Evolutionary conservation across 345 rosid genomes (phyloP).

Genomic region (Rhodamnia argentea): DNA sequence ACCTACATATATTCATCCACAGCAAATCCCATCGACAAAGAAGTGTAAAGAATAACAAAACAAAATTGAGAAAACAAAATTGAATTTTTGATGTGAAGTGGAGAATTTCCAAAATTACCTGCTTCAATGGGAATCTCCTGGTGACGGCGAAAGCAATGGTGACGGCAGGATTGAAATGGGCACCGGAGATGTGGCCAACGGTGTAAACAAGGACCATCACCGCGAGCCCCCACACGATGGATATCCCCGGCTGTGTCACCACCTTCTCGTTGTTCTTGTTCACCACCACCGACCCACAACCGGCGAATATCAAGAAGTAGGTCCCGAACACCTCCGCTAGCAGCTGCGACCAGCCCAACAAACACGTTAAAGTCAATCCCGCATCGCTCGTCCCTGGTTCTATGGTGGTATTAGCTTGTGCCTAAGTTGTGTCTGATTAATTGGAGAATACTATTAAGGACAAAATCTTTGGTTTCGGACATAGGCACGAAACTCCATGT

Average conservation of each 20-base stretch:
- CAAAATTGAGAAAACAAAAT: no score
- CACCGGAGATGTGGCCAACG: constrained; percentile 93
- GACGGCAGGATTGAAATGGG: constrained; percentile 94
- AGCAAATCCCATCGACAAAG: no score
- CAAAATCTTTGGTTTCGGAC: neutral
- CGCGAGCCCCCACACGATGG: constrained; percentile 82
- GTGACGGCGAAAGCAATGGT: constrained; percentile 84
- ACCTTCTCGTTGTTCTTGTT: constrained; percentile 48
- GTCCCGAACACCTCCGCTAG: constrained; percentile 79
- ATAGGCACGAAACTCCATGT: neutral
- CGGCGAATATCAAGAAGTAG: constrained; percentile 85
- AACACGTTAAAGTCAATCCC: neutral
- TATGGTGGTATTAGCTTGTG: neutral
- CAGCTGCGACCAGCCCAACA: constrained; percentile 22
- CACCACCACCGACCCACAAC: constrained; percentile 72
- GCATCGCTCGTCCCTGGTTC: neutral
- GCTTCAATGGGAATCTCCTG: constrained; percentile 75
- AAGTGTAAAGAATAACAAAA: no score
- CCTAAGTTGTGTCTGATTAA: neutral
- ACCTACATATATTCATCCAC: no score
- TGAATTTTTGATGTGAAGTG: neutral
- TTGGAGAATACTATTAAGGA: neutral
- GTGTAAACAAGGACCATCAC: constrained; percentile 83
- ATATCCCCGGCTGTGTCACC: constrained; percentile 65
- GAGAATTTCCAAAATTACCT: constrained; percentile 14